Evolutionary conservation across 2,329 filamentous ascomycete genomes (phyloP).

Genomic region (Xylaria multiplex): DNA sequence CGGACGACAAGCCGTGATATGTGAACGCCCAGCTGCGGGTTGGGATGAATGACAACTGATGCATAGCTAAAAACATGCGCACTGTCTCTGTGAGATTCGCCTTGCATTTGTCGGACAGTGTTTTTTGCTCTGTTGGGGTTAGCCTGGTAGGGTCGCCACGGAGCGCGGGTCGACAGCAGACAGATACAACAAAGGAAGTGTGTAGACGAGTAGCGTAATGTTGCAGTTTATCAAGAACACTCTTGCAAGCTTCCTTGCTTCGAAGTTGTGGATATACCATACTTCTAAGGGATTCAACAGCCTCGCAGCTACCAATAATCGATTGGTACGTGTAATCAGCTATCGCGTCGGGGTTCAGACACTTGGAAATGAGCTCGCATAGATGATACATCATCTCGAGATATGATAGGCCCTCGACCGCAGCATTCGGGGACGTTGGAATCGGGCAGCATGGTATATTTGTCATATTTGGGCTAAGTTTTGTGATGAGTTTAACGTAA

Average conservation of each 20-base stretch:
- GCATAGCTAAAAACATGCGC: slow-evolving; percentile 75
- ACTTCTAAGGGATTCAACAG: slow-evolving; percentile 62
- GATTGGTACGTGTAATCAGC: slow-evolving; percentile 61
- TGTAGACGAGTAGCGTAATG: slow-evolving; percentile 73
- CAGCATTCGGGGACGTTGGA: slow-evolving; percentile 55
- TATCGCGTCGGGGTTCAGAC: slow-evolving; percentile 65
- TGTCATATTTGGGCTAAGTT: slow-evolving; percentile 67
- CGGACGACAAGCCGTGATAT: slow-evolving; percentile 73
- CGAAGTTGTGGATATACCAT: slow-evolving; percentile 63
- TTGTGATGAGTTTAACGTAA: background rate
- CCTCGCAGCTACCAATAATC: slow-evolving; percentile 67
- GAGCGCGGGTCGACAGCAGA: slow-evolving; percentile 71
- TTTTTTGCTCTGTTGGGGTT: slow-evolving; percentile 61
- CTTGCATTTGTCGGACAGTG: slow-evolving; percentile 68
- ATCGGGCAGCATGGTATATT: slow-evolving; percentile 67
- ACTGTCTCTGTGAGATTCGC: slow-evolving; percentile 72
- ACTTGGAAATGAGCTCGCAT: slow-evolving; percentile 68
- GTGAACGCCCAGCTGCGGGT: slow-evolving; percentile 75
- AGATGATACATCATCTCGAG: slow-evolving; percentile 73
- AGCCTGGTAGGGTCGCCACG: slow-evolving; percentile 64
- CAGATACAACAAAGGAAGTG: slow-evolving; percentile 72
- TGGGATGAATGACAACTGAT: slow-evolving; percentile 72
- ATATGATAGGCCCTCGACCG: slow-evolving; percentile 64
- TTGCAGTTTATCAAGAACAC: slow-evolving; percentile 69
- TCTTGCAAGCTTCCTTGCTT: slow-evolving; percentile 71